Base-by-base conservation (phyloP, 805 yeast genomes). In the Barnettozyma pratensis region DNA sequence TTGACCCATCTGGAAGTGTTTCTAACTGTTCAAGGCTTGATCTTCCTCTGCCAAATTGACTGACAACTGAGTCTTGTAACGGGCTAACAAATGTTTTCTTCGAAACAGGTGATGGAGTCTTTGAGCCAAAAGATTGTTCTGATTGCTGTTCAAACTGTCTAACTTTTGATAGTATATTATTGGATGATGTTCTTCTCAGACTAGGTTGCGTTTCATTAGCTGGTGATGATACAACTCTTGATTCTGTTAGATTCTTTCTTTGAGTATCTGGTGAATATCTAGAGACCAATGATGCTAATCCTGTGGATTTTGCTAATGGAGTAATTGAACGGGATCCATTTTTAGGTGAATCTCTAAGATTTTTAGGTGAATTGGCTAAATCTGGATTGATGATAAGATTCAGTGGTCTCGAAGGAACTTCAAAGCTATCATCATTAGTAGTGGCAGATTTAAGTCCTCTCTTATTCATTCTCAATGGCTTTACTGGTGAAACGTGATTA, bases 391-490 rank as follows among this genome's bases (percentile, higher is more conserved):
- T 53, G 3, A 56, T 49, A 37, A 59, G 32, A 32, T 57, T 54
- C 29, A 60, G 46, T 1, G 56, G 52, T 42, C 45, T 58, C 54
- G 53, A 55, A 8, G 34, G 34, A 8, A 31, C 11, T 31, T 31
- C 34, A 31, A 31, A 8, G 36, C 58, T 49, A 11, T 51, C n/a
- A 26, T 41, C 44, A n/a, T 37, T n/a, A 10, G 44, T 46, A 11
- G 56, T 57, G 26, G 57, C 59, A 8, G 53, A 26, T 37, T 42
- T 48, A 11, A 63, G 68, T 52, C 75, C 65, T 57, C 77, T 81
- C 59, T 79, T 82, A 0, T 87, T 76, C 69, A 85, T 82, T 64
- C 80, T 80, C 57, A 85, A 69, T 0, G 91, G 91, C 62, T 86
- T 77, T 1, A 81, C 88, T 1, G 79, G 81, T 6, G 80, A 69